Evolutionary conservation across 345 rosid species (phyloP).

Genomic region (Melastoma malabathricum): DNA sequence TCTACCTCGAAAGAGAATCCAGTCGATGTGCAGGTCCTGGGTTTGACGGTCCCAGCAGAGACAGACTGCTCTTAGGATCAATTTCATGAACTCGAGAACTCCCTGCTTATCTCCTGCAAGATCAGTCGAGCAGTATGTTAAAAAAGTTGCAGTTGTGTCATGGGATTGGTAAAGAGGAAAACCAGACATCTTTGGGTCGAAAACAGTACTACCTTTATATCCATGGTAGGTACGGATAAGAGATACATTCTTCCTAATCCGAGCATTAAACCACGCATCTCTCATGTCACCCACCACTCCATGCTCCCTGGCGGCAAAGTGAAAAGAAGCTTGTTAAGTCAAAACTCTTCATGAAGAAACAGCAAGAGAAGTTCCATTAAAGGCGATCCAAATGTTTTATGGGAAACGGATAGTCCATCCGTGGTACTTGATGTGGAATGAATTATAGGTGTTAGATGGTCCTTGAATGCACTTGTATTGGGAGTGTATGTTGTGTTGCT

Average conservation of each 20-base stretch:
- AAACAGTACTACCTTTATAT: constrained; percentile 45
- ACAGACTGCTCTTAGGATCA: constrained; percentile 75
- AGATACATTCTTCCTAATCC: constrained; percentile 62
- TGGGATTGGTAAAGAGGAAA: neutral
- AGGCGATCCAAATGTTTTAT: too few species aligned
- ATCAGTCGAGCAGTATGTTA: neutral
- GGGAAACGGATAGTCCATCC: too few species aligned
- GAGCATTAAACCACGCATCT: constrained; percentile 82
- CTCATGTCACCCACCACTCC: constrained; percentile 92
- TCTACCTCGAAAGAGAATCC: constrained; percentile 89
- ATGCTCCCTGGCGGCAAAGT: constrained; percentile 50
- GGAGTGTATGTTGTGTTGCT: too few species aligned
- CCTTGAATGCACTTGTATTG: too few species aligned
- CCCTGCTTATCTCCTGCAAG: constrained; percentile 85
- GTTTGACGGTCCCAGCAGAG: constrained; percentile 99
- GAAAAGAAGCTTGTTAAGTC: neutral
- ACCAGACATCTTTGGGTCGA: neutral
- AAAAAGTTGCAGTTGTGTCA: neutral
- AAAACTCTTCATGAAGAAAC: too few species aligned
- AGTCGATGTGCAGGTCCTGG: constrained; percentile 81
- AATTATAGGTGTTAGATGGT: too few species aligned
- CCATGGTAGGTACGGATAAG: constrained; percentile 78
- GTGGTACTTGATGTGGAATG: too few species aligned
- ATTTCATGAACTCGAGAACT: constrained; percentile 64
- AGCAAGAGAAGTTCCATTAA: too few species aligned